A percentile compares a stretch with the other conserved stretches of the same genome.
Conservation (phyloP, 2,329 filamentous ascomycete species). For the Rhynchosporium graminicola region DNA sequence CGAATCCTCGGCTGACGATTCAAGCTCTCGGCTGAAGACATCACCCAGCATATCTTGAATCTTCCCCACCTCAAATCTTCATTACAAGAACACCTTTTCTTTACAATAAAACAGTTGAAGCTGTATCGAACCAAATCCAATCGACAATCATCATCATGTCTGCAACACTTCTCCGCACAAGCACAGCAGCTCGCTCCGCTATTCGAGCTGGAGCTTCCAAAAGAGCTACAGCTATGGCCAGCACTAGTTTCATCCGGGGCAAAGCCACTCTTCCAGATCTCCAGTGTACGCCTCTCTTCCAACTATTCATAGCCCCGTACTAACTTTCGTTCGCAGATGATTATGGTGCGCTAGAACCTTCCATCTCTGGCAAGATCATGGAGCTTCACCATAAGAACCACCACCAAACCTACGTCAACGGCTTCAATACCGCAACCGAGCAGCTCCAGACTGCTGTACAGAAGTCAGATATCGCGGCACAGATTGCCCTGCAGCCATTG, state of each 20-base stretch:
- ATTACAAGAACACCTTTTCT: slow-evolving; percentile 14
- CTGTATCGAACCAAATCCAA: slow-evolving; percentile 21
- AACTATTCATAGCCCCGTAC: neutral
- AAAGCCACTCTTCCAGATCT: slow-evolving; percentile 95
- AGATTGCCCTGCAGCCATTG: slow-evolving; percentile 56
- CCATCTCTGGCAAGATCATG: slow-evolving; percentile 90
- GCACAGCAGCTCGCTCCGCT: slow-evolving; percentile 67
- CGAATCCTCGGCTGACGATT: slow-evolving; percentile 17
- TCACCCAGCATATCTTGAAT: neutral
- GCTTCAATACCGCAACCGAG: slow-evolving; percentile 78
- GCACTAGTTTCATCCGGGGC: slow-evolving; percentile 75
- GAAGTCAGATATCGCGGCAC: slow-evolving; percentile 52
- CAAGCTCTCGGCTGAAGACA: slow-evolving; percentile 6
- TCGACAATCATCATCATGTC: slow-evolving; percentile 59
- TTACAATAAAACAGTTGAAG: slow-evolving; percentile 16
- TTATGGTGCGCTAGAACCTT: slow-evolving; percentile 88
- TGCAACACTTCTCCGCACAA: slow-evolving; percentile 71
- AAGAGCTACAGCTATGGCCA: slow-evolving; percentile 65
- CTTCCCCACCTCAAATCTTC: slow-evolving; percentile 6
- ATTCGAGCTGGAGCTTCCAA: slow-evolving; percentile 67
- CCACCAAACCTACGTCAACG: slow-evolving; percentile 91
- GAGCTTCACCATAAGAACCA: slow-evolving; percentile 93
- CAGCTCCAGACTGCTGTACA: slow-evolving; percentile 62
- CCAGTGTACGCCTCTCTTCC: slow-evolving; percentile 56
- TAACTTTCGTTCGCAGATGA: slow-evolving; percentile 63